Percentiles rank a stretch among this genome's conserved stretches.
Conservation (phyloP, 306 rosid species). For the Prunus dulcis region DNA sequence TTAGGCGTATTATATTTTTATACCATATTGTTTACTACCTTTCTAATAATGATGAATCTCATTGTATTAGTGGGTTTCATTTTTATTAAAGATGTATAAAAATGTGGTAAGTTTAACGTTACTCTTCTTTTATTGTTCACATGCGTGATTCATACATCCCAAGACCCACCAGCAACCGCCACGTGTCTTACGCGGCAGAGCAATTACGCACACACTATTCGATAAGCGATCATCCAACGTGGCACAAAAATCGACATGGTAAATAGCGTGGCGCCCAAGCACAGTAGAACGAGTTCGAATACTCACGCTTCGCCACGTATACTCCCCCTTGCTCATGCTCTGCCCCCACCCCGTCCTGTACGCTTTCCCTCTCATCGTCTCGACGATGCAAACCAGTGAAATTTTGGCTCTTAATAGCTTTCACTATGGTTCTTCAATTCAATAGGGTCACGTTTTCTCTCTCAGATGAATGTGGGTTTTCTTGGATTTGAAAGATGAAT, state of each 20-base stretch:
- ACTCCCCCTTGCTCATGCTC: neutral
- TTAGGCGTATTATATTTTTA: no score
- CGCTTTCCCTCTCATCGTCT: slow-evolving; percentile 31
- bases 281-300: neutral
- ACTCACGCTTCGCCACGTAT: slow-evolving; percentile 28
- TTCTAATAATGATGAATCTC: fast-evolving
- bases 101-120: fast-evolving
- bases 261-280: slow-evolving; percentile 16
- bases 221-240: neutral
- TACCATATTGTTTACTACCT: no score
- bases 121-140: no score
- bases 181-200: neutral
- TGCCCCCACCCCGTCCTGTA: slow-evolving; percentile 30
- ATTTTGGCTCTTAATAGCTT: neutral
- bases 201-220: no score
- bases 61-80: no score
- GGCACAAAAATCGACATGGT: neutral
- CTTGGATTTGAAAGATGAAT: neutral
- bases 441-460: neutral
- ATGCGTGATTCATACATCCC: neutral
- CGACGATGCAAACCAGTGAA: neutral
- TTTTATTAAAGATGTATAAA: no score
- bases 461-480: neutral
- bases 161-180: neutral
- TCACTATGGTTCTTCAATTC: neutral